Percentiles rank a stretch among this genome's conserved stretches.
phyloP scores from a whole-genome alignment of 768 basidiomycete species.

The Trametes elegans region DNA sequence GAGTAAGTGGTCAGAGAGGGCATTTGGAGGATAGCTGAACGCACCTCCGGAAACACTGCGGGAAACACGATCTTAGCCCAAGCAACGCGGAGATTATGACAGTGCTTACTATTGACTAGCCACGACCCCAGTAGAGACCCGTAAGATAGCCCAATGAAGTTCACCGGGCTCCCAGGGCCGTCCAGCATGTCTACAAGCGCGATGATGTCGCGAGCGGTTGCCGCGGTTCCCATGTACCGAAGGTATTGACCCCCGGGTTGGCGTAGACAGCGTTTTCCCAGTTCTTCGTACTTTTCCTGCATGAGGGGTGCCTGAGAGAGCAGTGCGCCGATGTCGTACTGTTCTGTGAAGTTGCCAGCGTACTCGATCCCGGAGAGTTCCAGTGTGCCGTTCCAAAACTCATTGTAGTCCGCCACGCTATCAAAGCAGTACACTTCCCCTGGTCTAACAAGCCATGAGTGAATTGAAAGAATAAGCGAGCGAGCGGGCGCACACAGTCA shows the following conservation, averaged over 20 bases:
- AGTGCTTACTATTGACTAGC: conserved; percentile 5
- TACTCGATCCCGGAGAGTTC: conserved; percentile 4
- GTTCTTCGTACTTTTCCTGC: conserved; percentile 11
- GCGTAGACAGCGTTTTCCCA: background rate
- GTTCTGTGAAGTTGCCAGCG: conserved; percentile 4
- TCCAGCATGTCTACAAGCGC: conserved; percentile 11
- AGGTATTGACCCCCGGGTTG: background rate
- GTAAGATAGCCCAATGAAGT: conserved; percentile 6
- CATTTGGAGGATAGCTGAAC: background rate
- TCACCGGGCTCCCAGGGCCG: conserved; percentile 5
- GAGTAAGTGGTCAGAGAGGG: no score
- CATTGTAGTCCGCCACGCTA: background rate
- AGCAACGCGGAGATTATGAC: background rate
- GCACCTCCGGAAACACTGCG: conserved; percentile 9
- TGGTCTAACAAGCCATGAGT: background rate
- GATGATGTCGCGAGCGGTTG: conserved; percentile 7
- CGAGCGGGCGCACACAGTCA: background rate
- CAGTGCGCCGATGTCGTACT: background rate
- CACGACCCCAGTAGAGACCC: conserved; percentile 9
- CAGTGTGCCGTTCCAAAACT: conserved; percentile 9
- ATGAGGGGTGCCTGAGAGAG: conserved; percentile 6
- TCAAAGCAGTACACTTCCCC: conserved; percentile 11
- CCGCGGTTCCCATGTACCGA: conserved; percentile 8
- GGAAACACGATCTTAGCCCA: no score
- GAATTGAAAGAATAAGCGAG: no score